These are phyloP conservation scores for Nicotiana obtusifolia DNA, from an alignment of 257 asterid species.

Conservation along the genomic window DNA sequence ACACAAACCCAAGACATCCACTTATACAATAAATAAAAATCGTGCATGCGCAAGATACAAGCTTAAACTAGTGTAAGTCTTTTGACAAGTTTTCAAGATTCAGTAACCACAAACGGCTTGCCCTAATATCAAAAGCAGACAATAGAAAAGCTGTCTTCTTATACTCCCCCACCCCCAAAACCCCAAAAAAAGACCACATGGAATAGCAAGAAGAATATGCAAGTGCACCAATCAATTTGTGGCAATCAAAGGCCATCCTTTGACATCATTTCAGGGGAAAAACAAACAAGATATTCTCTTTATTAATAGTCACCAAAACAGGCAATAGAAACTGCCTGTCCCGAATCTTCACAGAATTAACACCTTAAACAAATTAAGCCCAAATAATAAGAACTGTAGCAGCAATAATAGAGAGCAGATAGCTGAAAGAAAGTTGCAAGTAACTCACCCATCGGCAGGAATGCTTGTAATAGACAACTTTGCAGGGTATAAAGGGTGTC, in stretches of 20 bases:
- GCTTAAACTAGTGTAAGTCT: background rate
- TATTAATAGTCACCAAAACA: background rate
- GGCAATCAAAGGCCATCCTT: background rate
- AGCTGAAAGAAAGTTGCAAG: background rate
- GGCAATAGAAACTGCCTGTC: background rate
- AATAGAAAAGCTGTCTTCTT: background rate
- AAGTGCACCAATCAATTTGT: background rate
- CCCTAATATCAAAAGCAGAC: background rate
- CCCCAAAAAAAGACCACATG: background rate
- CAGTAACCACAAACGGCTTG: background rate
- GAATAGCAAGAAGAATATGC: background rate
- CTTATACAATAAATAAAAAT: background rate
- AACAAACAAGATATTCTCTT: background rate
- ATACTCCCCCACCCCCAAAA: too few relatives aligned
- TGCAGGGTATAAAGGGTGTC: conserved; percentile 66
- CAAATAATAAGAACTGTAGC: background rate
- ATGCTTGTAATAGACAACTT: conserved; percentile 59
- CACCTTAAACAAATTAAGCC: background rate
- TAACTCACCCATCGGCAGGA: conserved; percentile 83
- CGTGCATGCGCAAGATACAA: background rate
- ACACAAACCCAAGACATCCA: background rate
- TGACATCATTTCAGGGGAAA: background rate
- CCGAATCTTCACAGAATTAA: background rate
- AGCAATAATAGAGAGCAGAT: background rate
- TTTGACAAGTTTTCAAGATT: background rate